Evolutionary conservation across 495 filamentous ascomycete genomes (phyloP).

Genomic region (Cenococcum geophilum): DNA sequence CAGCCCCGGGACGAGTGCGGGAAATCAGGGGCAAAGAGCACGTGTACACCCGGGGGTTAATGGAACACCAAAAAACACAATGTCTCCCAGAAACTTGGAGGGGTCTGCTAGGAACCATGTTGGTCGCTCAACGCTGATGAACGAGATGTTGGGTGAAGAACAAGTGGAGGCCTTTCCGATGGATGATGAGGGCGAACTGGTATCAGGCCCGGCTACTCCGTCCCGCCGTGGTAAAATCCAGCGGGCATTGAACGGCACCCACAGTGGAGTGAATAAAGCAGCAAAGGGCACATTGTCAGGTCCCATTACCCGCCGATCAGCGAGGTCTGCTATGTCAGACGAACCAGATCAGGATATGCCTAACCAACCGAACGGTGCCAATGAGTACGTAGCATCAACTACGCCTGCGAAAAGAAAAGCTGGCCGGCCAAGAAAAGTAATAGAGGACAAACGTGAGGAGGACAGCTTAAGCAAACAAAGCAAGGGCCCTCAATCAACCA

Average conservation of each 20-base stretch:
- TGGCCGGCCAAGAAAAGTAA: neutral
- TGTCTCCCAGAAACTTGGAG: neutral
- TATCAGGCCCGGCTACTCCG: constrained; percentile 11
- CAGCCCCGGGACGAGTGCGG: neutral
- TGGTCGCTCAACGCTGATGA: too few relatives aligned
- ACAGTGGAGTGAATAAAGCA: neutral
- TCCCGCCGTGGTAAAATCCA: neutral
- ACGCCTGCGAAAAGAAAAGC: neutral
- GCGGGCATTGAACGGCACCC: neutral
- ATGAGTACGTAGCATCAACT: neutral
- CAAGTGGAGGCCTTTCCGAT: constrained; percentile 4
- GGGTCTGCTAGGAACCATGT: neutral
- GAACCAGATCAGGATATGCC: neutral
- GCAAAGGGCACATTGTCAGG: neutral
- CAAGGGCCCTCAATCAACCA: neutral
- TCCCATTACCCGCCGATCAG: neutral
- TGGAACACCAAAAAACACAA: neutral
- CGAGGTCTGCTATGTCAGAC: neutral
- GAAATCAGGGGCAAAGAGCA: neutral
- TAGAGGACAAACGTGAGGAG: neutral
- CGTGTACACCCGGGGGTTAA: neutral
- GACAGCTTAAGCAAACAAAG: neutral
- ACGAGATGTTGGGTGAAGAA: constrained; percentile 2
- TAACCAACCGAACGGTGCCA: neutral
- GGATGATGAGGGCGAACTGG: constrained; percentile 22